These are phyloP conservation scores for Aspergillus sp. DNA, from an alignment of 2,329 filamentous ascomycete genomes.

Conservation along the genomic window DNA sequence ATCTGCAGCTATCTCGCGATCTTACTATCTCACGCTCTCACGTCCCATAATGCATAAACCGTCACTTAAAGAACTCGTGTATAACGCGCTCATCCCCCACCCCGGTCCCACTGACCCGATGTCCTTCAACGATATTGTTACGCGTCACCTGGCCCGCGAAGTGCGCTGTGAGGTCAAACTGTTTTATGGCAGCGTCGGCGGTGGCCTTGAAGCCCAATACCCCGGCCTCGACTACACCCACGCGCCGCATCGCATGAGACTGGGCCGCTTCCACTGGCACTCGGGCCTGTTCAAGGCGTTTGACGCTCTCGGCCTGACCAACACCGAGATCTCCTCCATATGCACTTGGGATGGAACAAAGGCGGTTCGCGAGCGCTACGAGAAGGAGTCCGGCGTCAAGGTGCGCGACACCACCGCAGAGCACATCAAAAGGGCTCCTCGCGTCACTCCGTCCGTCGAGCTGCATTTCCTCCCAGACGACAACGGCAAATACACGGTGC, in stretches of 20 bases:
- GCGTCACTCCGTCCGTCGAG: slow-evolving; percentile 21
- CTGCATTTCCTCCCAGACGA: slow-evolving; percentile 27
- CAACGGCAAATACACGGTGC: slow-evolving; percentile 14
- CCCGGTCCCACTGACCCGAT: slow-evolving; percentile 48
- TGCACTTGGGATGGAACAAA: slow-evolving; percentile 51
- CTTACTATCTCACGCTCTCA: no score
- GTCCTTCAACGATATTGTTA: slow-evolving; percentile 51
- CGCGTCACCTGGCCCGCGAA: slow-evolving; percentile 54
- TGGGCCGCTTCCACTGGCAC: slow-evolving; percentile 54
- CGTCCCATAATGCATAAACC: slow-evolving; percentile 49
- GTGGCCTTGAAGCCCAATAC: slow-evolving; percentile 57
- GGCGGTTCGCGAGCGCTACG: slow-evolving; percentile 38
- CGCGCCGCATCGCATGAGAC: slow-evolving; percentile 51
- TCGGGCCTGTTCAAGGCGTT: slow-evolving; percentile 52
- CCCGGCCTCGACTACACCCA: slow-evolving; percentile 57
- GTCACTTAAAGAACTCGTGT: slow-evolving; percentile 49
- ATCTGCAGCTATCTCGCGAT: no score
- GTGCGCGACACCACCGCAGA: slow-evolving; percentile 54
- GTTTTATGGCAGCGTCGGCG: slow-evolving; percentile 56
- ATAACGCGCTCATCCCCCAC: slow-evolving; percentile 49
- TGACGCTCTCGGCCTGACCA: slow-evolving; percentile 49
- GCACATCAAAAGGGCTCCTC: slow-evolving; percentile 43
- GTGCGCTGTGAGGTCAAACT: slow-evolving; percentile 54
- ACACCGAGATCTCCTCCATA: slow-evolving; percentile 51
- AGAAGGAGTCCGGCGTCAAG: slow-evolving; percentile 47